Base-by-base conservation (phyloP, 441 rosid genomes). In the Erysimum cheiri region DNA sequence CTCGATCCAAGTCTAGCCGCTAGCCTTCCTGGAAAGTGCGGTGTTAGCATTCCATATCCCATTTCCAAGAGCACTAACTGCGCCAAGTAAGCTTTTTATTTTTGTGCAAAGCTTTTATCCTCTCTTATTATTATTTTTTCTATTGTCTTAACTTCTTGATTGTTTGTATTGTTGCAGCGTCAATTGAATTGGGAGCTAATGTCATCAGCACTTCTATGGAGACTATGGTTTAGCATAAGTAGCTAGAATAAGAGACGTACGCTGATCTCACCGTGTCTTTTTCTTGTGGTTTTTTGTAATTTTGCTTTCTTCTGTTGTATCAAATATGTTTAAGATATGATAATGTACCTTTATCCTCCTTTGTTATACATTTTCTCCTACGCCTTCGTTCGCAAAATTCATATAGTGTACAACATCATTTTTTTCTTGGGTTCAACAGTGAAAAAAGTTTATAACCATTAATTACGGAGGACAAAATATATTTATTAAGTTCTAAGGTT, bases 51-150 rank as follows among this genome's bases (percentile, higher is more conserved):
- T 69, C 85, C 83, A 5, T 84, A 81, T 63, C 70, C 66, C 52
- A 83, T 86, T 75, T 75, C 80, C 80, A 43, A 68, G 31, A 53
- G 49, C 78, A 80, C 83, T 22, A 54, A 87, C 77, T 81, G 85
- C 81, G 11, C 29, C 0, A 75, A 15, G 88, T 86, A 54, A 59
- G 67, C 2, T 24, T 49, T 41, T 17, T 4, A 6, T 19, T 3
- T 36, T 59, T 59, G 39, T 59, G 15, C 47, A 48, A 4, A 55
- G 5, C 15, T 60, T n/a, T 3, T 36, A 28, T 26, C 35, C 9
- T 22, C 9, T 47, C 1, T 41, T 14, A 33, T 17, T 8, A 10
- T 28, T 12, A 3, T 2, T 8, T 41, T 19, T 28, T 5, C 22
- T 44, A 17, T 17, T 12, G 3, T n/a, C 3, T 2, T 12, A 59